Evolutionary conservation across 306 rosid species (phyloP).

Genomic region (Rosa chinensis): DNA sequence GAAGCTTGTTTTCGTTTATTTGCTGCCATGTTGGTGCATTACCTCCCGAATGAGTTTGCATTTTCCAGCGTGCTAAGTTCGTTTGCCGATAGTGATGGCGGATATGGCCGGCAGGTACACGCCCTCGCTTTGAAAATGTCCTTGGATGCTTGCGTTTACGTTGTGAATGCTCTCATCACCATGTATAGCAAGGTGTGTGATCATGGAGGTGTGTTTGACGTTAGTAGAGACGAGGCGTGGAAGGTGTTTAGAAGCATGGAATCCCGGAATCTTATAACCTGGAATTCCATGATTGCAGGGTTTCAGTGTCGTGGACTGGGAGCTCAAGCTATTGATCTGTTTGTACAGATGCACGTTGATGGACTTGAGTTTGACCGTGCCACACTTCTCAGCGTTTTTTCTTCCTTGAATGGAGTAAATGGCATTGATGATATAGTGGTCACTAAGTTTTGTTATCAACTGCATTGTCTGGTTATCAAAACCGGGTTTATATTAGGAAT

Average conservation of each 20-base stretch:
- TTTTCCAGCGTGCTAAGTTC: conserved; percentile 72
- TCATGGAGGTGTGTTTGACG: conserved; percentile 27
- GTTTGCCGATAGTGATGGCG: conserved; percentile 30
- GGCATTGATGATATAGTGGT: conserved; percentile 24
- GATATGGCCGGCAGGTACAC: conserved; percentile 75
- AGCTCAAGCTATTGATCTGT: conserved; percentile 53
- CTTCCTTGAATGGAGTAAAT: conserved; percentile 48
- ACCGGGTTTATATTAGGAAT: conserved; percentile 54
- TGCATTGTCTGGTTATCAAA: conserved; percentile 68
- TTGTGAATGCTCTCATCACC: conserved; percentile 77
- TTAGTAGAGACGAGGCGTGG: conserved; percentile 55
- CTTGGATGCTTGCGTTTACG: conserved; percentile 60
- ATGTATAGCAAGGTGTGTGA: conserved; percentile 65
- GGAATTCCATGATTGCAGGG: conserved; percentile 91
- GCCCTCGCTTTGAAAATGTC: conserved; percentile 67
- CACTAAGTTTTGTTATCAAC: conserved; percentile 49
- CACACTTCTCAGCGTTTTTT: conserved; percentile 58
- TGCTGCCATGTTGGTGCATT: conserved; percentile 44
- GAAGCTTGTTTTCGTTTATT: conserved; percentile 55
- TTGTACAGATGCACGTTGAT: conserved; percentile 51
- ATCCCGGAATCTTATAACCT: conserved; percentile 57
- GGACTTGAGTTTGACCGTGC: conserved; percentile 69
- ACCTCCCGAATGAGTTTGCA: conserved; percentile 74
- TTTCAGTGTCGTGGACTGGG: conserved; percentile 61
- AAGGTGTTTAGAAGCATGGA: conserved; percentile 58